Percentiles rank a stretch among this genome's conserved stretches.
phyloP scores from a whole-genome alignment of 2,329 filamentous ascomycete species.

The Talaromyces sp. region DNA sequence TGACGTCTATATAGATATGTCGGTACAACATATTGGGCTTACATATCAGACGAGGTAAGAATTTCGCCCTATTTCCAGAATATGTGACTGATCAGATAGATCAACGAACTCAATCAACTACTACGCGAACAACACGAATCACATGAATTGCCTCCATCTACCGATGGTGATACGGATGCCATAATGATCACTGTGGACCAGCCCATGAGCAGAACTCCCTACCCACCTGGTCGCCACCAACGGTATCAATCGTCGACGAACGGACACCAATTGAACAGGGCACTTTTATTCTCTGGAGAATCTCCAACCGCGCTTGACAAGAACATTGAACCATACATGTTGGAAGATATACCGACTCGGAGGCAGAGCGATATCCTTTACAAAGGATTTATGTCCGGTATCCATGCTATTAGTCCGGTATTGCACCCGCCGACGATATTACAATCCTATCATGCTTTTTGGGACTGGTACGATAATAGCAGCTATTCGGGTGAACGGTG shows the following conservation, averaged over 20 bases:
- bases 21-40: constrained; percentile 46
- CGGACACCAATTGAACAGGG: constrained; percentile 34
- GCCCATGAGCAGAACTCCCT: constrained; percentile 8
- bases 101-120: constrained; percentile 44
- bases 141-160: constrained; percentile 25
- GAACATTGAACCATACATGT: constrained; percentile 38
- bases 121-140: constrained; percentile 41
- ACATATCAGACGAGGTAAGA: constrained; percentile 44
- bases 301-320: constrained; percentile 34
- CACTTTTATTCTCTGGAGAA: constrained; percentile 36
- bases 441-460: constrained; percentile 42
- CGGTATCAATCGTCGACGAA: constrained; percentile 22
- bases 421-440: constrained; percentile 43
- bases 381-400: constrained; percentile 45
- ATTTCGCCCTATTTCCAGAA: neutral
- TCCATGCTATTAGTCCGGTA: constrained; percentile 46
- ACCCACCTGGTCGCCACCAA: neutral
- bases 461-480: constrained; percentile 44
- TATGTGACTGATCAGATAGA: constrained; percentile 28
- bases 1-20: constrained; percentile 37
- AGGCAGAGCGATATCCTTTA: constrained; percentile 47
- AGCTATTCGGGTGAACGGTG: constrained; percentile 36
- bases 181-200: constrained; percentile 21
- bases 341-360: constrained; percentile 41
- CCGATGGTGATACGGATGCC: constrained; percentile 23